Percentiles rank a stretch among this genome's conserved stretches.
Conservation (phyloP, 306 rosid species). For the Gastrolobium bilobum region DNA sequence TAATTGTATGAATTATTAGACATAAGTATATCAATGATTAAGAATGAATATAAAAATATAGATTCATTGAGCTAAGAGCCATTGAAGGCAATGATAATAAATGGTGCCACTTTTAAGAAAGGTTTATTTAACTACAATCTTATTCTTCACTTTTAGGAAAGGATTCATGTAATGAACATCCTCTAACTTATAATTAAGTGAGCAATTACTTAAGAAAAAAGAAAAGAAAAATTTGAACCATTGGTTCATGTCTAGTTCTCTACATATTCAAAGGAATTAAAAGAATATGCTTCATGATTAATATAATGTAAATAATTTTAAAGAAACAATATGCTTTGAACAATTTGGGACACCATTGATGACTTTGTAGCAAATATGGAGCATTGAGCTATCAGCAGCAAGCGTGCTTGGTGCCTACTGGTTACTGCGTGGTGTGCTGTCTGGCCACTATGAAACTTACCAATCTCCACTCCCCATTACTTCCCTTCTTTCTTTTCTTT, state of each 20-base stretch:
- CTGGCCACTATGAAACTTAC: conserved; percentile 51
- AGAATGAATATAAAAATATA: too few relatives aligned
- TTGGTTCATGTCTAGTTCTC: neutral
- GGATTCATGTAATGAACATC: too few relatives aligned
- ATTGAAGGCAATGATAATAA: too few relatives aligned
- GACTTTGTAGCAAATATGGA: conserved; percentile 34
- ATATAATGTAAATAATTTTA: neutral
- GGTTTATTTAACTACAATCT: too few relatives aligned
- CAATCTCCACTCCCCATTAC: conserved; percentile 36
- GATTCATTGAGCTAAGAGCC: too few relatives aligned
- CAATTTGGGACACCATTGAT: conserved; percentile 22
- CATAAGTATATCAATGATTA: too few relatives aligned
- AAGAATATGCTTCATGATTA: neutral
- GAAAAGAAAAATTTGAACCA: neutral
- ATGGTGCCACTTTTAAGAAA: too few relatives aligned
- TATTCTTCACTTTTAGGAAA: too few relatives aligned
- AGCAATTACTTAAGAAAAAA: too few relatives aligned
- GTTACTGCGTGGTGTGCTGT: conserved; percentile 46
- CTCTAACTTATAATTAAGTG: too few relatives aligned
- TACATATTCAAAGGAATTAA: neutral
- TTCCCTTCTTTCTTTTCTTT: neutral
- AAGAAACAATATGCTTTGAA: neutral
- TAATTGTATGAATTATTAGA: too few relatives aligned
- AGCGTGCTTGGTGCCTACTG: conserved; percentile 62
- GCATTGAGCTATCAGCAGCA: conserved; percentile 43